Evolutionary conservation across 768 basidiomycete genomes (phyloP).

Genomic region (Psilocybe cubensis): DNA sequence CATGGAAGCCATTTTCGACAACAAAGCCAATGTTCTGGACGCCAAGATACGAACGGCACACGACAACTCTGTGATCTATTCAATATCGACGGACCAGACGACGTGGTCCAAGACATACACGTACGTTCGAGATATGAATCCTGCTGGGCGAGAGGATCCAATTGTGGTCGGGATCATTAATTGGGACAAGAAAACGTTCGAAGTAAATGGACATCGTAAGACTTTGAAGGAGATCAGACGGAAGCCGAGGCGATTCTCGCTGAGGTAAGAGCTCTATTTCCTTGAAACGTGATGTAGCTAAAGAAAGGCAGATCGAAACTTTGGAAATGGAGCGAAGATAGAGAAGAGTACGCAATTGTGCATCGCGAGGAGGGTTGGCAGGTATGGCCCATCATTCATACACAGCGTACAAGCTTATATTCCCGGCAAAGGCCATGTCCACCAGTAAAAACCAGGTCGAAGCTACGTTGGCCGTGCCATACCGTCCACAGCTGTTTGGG

Average conservation of each 20-base stretch:
- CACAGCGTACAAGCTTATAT: conserved; percentile 18
- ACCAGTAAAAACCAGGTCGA: conserved; percentile 31
- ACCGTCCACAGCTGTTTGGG: conserved; percentile 52
- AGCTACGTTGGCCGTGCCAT: conserved; percentile 46
- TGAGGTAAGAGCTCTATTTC: conserved; percentile 28
- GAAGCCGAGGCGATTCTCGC: conserved; percentile 40
- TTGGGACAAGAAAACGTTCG: conserved; percentile 53
- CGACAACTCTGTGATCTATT: conserved; percentile 49
- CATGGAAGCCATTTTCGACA: conserved; percentile 59
- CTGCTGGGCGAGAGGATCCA: conserved; percentile 33
- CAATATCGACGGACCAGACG: conserved; percentile 45
- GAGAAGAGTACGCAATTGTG: conserved; percentile 47
- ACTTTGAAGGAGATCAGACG: conserved; percentile 42
- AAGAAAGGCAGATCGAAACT: conserved; percentile 33
- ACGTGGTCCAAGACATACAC: conserved; percentile 48
- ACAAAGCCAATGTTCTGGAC: conserved; percentile 51
- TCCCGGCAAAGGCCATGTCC: conserved; percentile 21
- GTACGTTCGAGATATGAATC: conserved; percentile 51
- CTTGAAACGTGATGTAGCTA: not conserved
- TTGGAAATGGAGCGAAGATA: conserved; percentile 48
- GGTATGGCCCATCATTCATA: conserved; percentile 34
- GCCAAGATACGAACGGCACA: conserved; percentile 44
- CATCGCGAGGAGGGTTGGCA: conserved; percentile 53
- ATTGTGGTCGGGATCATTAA: conserved; percentile 49
- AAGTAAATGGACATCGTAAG: conserved; percentile 45